These are phyloP conservation scores for Solanum sitiens DNA, from an alignment of 257 asterid genomes.

Conservation along the genomic window DNA sequence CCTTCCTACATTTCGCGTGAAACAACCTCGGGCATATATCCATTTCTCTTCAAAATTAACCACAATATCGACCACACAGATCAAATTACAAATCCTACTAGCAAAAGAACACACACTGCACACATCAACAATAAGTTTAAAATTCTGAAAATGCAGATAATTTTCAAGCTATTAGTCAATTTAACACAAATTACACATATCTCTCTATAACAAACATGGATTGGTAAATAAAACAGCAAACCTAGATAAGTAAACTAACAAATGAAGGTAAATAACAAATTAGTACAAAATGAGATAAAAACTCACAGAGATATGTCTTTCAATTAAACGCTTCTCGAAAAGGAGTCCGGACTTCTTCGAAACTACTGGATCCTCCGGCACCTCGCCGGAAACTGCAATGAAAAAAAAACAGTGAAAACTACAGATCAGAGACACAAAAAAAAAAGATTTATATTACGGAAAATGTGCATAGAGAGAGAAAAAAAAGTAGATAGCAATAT, in stretches of 20 bases:
- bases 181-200: neutral
- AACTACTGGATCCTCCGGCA: conserved; percentile 98
- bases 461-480: neutral
- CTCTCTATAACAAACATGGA: neutral
- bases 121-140: neutral
- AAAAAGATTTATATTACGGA: neutral
- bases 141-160: neutral
- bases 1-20: neutral
- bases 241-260: neutral
- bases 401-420: neutral
- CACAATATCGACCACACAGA: neutral
- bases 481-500: neutral
- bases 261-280: neutral
- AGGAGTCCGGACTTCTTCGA: conserved; percentile 73
- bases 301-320: conserved; percentile 81
- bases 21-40: neutral
- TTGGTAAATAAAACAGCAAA: neutral
- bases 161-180: neutral
- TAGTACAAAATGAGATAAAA: neutral
- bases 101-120: neutral
- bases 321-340: conserved; percentile 79
- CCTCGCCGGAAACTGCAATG: conserved; percentile 92
- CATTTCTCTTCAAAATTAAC: neutral
- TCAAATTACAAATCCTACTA: neutral
- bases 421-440: conserved; percentile 14